Evolutionary conservation across 305 asterid species (phyloP), one percentile per base, ranked within the genome.

Genomic region (Fraxinus baroniana): DNA sequence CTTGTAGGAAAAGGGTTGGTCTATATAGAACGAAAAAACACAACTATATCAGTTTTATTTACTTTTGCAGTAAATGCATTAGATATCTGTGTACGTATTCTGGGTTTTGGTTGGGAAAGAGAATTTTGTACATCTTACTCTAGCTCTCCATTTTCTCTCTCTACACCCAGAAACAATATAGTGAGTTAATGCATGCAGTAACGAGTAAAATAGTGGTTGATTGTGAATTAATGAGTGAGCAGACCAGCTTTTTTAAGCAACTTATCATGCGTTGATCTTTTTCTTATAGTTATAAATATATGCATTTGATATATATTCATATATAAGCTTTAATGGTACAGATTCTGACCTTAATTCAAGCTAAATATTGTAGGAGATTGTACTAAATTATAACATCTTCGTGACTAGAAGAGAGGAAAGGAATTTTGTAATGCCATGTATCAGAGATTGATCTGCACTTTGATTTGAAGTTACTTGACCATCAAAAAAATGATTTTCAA

Each of bases 1-100:
- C 12, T 3, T 32, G 30, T 24, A 18, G 49, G 49, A 30, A 24
- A 32, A 17, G 20, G 76, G 71, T 26, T 17, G 79, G 4, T 82
- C 33, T 84, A 62, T 85, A 85, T 80, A 86, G 80, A 84, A 24
- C 78, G 46, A 76, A 83, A 44, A 72, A 44, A 10, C 52, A 18
- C 24, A 62, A 62, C 8, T 3, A 41, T 24, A 60, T 24, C 8
- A 55, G 57, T 37, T 49, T 18, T 60, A 18, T n/a, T 55, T 78
- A 78, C 74, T 20, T 82, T 52, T 83, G 78, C 24, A 32, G 83
- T 71, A 57, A 57, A 84, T 78, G 84, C 62, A 37, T 28, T 64
- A 74, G 73, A 66, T 85, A 60, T 60, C 26, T 60, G 0, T 60
- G 28, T n/a, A 18, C 26, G 10, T 2, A 60, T 60, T 57, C 66